phyloP scores from a whole-genome alignment of 2,329 filamentous ascomycete species.

The Sporothrix variecibatus region DNA sequence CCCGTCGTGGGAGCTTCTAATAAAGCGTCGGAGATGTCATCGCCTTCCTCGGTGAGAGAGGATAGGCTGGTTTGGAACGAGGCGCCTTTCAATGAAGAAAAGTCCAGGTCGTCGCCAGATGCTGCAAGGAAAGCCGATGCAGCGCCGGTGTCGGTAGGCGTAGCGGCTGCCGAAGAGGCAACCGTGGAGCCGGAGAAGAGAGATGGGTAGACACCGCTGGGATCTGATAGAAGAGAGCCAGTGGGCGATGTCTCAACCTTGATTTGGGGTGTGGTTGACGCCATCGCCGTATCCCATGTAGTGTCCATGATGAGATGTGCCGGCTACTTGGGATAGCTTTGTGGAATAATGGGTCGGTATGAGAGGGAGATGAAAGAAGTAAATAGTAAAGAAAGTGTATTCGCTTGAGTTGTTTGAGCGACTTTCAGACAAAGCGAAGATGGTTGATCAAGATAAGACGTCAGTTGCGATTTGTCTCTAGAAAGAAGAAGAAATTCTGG shows the following conservation, averaged over 20 bases:
- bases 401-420: background rate
- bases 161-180: conserved; percentile 47
- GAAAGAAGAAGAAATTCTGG: background rate
- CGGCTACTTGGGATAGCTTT: background rate
- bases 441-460: background rate
- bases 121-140: background rate
- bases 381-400: background rate
- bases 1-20: background rate
- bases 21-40: background rate
- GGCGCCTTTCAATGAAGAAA: background rate
- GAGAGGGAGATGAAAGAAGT: too few relatives aligned
- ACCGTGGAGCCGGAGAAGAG: conserved; percentile 45
- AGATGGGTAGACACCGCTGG: conserved; percentile 36
- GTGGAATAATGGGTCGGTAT: background rate
- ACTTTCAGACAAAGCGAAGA: background rate
- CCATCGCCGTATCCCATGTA: conserved; percentile 2
- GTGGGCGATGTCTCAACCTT: conserved; percentile 58
- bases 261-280: conserved; percentile 45
- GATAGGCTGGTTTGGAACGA: conserved; percentile 1
- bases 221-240: conserved; percentile 56
- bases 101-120: background rate
- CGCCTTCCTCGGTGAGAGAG: conserved; percentile 15
- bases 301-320: conserved; percentile 26
- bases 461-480: background rate
- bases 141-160: conserved; percentile 12